phyloP scores from a whole-genome alignment of 345 rosid genomes.

The Alliaria petiolata region DNA sequence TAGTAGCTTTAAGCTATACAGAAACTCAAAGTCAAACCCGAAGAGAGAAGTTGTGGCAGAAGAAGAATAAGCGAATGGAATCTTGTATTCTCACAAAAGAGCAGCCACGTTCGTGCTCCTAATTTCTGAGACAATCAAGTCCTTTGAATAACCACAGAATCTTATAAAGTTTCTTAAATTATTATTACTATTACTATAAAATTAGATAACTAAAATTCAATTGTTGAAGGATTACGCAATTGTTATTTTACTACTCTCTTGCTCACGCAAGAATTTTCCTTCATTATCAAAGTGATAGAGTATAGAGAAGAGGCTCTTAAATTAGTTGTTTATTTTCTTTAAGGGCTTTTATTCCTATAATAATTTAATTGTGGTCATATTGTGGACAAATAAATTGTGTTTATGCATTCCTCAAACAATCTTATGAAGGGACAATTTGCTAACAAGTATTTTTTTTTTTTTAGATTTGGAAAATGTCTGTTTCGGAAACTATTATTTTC shows the following conservation, averaged over 20 bases:
- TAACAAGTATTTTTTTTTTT: not conserved
- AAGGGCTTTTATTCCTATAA: not conserved
- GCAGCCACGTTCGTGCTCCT: slow-evolving; percentile 23
- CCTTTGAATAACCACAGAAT: slow-evolving; percentile 4
- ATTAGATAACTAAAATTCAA: not conserved
- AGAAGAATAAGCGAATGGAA: slow-evolving; percentile 1
- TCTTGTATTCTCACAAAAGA: not conserved
- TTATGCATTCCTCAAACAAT: not conserved
- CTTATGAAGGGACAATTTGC: not conserved
- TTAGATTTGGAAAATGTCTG: not conserved
- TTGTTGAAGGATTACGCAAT: slow-evolving; percentile 9
- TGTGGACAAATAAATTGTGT: not conserved
- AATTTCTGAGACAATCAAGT: slow-evolving; percentile 9
- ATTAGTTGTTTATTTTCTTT: not conserved
- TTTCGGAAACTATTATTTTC: not conserved
- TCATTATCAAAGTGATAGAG: not conserved
- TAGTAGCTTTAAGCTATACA: too few species aligned
- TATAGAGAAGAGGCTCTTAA: not conserved
- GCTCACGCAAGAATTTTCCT: not conserved
- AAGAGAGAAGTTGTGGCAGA: too few species aligned
- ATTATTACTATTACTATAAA: not conserved
- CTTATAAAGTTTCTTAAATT: not conserved
- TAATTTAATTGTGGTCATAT: not conserved
- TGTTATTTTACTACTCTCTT: not conserved
- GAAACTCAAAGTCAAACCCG: too few species aligned